Base-by-base conservation (phyloP, 2,329 filamentous ascomycete genomes). In the Lasiodiplodia sp. region DNA sequence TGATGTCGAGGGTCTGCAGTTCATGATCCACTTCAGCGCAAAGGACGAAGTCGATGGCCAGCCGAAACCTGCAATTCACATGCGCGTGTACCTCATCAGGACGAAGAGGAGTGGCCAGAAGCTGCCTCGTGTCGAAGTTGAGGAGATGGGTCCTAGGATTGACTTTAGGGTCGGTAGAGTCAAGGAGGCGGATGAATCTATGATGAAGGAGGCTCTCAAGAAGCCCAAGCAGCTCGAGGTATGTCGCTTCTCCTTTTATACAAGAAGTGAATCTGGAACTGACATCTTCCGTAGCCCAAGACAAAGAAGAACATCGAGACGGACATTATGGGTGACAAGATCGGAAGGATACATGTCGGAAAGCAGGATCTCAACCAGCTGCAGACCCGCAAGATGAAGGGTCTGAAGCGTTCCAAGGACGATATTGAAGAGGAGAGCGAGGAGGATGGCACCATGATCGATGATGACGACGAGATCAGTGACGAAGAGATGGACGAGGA, bases 371-470 rank as follows among this genome's bases (percentile, higher is more conserved):
- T 99, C 69, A 86, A 85, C 77, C 88, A 91, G 75, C 81, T 99
- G 81, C 96, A 99, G 85, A 96, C 94, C 66, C 90, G 96, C 78
- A 99, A 99, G 89, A 98, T 99, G 94, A 99, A 99, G 89, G 96
- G 94, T 73, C 82, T 99, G 73, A 99, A 98, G 88, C 87, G 96
- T 72, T 89, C 87, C 72, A 88, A 93, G 67, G 89, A 89, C 71
- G 82, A 88, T 28, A 85, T 86, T 64, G 84, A 82, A 63, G 86
- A 85, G 52, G 84, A 84, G 28, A 88, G 86, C 64, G 84, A 82
- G 14, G 68, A 51, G 4, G 66, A 49, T 14, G 60, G 34, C n/a
- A 74, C 73, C 10, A 73, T 70, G n/a, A 74, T 76, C 31, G 72
- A 71, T 23, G 77, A 75, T 52, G 84, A 86, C 63, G 73, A 74